phyloP scores from a whole-genome alignment of 2,329 filamentous ascomycete genomes.

The Neurospora sp. region DNA sequence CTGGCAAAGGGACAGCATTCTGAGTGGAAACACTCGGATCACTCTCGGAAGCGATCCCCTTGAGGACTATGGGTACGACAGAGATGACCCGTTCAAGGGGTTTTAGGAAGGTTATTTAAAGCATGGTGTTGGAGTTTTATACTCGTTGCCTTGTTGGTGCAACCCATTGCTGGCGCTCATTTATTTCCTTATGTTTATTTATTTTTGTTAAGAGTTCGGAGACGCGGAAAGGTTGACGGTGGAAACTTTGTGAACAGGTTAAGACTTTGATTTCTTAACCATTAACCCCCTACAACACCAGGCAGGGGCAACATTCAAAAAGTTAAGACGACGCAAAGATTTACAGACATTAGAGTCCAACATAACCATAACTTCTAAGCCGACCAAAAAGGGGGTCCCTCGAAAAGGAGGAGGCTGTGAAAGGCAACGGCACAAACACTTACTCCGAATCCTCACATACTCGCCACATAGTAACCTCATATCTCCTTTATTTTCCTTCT shows the following conservation, averaged over 20 bases:
- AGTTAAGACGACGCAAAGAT: background rate
- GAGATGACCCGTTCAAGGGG: conserved; percentile 53
- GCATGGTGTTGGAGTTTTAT: conserved; percentile 1
- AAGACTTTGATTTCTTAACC: background rate
- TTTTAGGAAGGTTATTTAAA: conserved; percentile 31
- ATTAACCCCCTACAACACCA: background rate
- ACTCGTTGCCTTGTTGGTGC: background rate
- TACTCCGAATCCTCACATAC: background rate
- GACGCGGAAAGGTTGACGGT: background rate
- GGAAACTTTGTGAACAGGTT: background rate
- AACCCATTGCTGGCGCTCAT: background rate
- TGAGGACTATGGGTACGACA: conserved; percentile 42
- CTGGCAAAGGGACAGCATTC: conserved; percentile 42
- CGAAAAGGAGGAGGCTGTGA: background rate
- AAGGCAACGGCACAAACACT: background rate
- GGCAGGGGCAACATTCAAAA: background rate
- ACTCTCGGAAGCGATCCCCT: conserved; percentile 30
- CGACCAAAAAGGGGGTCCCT: background rate
- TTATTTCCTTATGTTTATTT: background rate
- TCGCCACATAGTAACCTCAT: background rate
- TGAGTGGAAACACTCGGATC: conserved; percentile 33
- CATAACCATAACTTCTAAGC: background rate
- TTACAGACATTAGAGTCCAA: background rate
- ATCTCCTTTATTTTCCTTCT: background rate
- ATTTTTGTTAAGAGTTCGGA: background rate